Evolutionary conservation across 768 basidiomycete genomes (phyloP).

Genomic region (Cyclocybe aegerita): DNA sequence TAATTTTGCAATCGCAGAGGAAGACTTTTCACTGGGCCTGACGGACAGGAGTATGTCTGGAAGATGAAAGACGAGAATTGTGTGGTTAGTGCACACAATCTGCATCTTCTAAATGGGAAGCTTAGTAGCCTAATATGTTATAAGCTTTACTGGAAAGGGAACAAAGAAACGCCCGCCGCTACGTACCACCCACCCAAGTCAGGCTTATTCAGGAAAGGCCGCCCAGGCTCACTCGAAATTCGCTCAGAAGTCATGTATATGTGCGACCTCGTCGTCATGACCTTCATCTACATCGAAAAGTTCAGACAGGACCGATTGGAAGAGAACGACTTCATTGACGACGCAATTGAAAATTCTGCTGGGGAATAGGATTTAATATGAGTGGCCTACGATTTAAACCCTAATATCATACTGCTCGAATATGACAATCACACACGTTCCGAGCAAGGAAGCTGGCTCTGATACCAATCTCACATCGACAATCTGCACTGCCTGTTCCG

Average conservation of each 20-base stretch:
- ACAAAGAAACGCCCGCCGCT: constrained; percentile 1
- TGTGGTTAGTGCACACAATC: constrained; percentile 1
- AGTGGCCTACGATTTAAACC: no score
- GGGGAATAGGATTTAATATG: no score
- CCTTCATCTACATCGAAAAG: constrained; percentile 14
- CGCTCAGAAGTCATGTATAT: constrained; percentile 8
- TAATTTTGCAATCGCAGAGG: not conserved
- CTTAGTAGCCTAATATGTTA: not conserved
- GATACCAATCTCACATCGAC: no score
- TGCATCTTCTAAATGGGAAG: not conserved
- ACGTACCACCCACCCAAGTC: not conserved
- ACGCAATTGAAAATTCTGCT: no score
- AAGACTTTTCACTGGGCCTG: constrained; percentile 31
- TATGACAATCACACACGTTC: no score
- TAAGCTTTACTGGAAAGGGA: not conserved
- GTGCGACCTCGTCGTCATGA: constrained; percentile 13
- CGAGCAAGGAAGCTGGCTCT: no score
- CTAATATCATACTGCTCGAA: no score
- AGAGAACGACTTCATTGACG: not conserved
- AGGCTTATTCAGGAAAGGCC: not conserved
- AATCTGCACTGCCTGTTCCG: no score
- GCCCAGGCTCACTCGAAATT: constrained; percentile 15
- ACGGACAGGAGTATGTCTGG: constrained; percentile 18
- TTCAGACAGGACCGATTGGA: constrained; percentile 8
- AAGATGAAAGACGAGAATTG: not conserved